Evolutionary conservation across 768 basidiomycete genomes (phyloP), one percentile per base, ranked within the genome.

Genomic region (Tulasnella sp.): DNA sequence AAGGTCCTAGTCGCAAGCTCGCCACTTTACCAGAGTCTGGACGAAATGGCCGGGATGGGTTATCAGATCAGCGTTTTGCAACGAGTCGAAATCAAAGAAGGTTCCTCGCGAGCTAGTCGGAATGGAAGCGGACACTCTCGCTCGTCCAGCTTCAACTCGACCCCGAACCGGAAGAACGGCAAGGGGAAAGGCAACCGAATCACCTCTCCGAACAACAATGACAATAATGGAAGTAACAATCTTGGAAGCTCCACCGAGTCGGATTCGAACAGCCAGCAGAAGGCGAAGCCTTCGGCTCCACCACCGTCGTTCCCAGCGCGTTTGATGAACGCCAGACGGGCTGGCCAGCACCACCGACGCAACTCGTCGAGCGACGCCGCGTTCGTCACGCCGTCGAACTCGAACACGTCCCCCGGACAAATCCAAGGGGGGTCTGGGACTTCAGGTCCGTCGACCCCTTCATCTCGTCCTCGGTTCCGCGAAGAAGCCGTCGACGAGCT

Each of bases 401-500:
- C 61, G 26, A 67, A 16, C 61, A 67, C 61, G 32, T 67, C 61
- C 26, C 32, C 32, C 26, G 61, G 61, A 67, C 26, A 32, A 32
- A 67, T 67, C 13, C n/a, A 26, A 6, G 44, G 20, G n/a, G 55
- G 23, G 46, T 18, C 26, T 3, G 37, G n/a, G 6, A 75, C n/a
- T 6, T 69, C 32, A 18, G 39, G n/a, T 57, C 42, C 35, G 5
- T 55, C 37, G 23, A 74, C 73, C 16, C 46, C 55, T 20, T 18
- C n/a, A 2, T n/a, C 44, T 7, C 46, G 84, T 90, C 76, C 88
- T 3, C 72, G 90, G 46, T 94, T 91, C 82, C 89, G 93, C 77
- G 94, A 96, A 82, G 96, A 99, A 84, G 95, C 94, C 15, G 96
- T 99, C 2, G 96, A 99, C 83, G 96, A 99, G 85, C 87, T 98